Base-by-base conservation (phyloP, 306 rosid species). In the Clitoria ternatea region DNA sequence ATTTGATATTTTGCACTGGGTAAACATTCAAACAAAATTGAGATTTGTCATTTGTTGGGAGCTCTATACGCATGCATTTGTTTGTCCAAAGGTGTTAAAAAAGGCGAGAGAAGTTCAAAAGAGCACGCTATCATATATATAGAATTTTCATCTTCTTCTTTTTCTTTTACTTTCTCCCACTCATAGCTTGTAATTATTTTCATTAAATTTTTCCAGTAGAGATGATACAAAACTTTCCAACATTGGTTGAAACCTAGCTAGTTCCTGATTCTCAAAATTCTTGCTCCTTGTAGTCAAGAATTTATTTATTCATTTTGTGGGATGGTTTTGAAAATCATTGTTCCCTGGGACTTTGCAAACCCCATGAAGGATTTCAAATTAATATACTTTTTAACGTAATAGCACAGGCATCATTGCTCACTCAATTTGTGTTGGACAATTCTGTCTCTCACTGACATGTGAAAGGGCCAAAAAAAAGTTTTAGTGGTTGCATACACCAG, bases 401-500 rank as follows among this genome's bases (percentile, higher is more conserved):
- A 56, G 45, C 55, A 26, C 30, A 43, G 33, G 44, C 78, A 72
- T 65, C 78, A 47, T 71, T 23, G 42, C 62, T 45, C 74, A 24
- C 52, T 53, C 66, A 62, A 44, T 52, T 40, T 72, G 56, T 24
- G 40, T 45, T 24, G 14, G 53, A 45, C 65, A 64, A 19, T 55
- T 78, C 2, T 78, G 18, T 65, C 57, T 72, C 82, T 62, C 69
- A 44, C 69, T 42, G 6, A 19, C 72, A 44, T 12, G 62, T 33
- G 65, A 44, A 63, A 7, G 26, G 12, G 3, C 6, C 2, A 44
- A 47, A 59, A 29, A 40, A 61, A 7, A 37, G 22, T 4, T 10
- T 70, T 6, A 70, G 78, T 76, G 77, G 33, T 17, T 76, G 75
- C 63, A 49, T 43, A 81, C 87, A 27, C 61, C 49, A 79, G 55